Base-by-base conservation (phyloP, 2,329 filamentous ascomycete genomes). In the Sclerotinia subarctica region DNA sequence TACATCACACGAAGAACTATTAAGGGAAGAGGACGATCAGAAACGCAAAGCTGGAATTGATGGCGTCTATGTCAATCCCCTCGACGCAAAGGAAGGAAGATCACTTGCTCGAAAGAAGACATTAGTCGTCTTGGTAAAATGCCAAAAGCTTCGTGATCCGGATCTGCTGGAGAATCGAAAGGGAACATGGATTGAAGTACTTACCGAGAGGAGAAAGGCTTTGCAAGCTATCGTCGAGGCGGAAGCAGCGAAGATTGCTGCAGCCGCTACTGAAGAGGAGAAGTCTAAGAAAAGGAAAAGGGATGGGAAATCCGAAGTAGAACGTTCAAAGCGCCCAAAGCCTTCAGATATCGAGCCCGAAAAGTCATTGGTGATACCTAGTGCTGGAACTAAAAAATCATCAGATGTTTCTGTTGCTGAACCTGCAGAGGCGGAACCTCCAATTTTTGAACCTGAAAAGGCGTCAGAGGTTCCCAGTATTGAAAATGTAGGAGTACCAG, bases 81-180 rank as follows among this genome's bases (percentile, higher is more conserved):
- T 58, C 54, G 67, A 62, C 47, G 59, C 68, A 19, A 49, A 17
- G 66, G 24, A 74, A 71, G 32, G 78, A 79, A 5, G 76, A 77
- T 17, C 73, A 73, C n/a, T 63, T 24, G 46, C 59, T 63, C 46
- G 59, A 38, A 75, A 73, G 69, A 75, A 78, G 72, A 76, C 76
- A 15, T 60, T 75, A 6, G 74, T 79, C 32, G 69, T 77, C 2
- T 69, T 77, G 3, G 77, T 79, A 56, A 75, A 71, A 49, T 75
- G 72, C 0, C 70, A 74, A 13, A 75, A 75, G 57, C 69, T 79
- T 35, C 76, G 74, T 32, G 54, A 72, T 54, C 66, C 69, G 21
- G 29, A 66, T 15, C 71, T 69, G 53, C 47, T 74, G 7, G 66
- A 66, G 24, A 56, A 64, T 38, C 66, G 68, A 26, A 68, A 49